Conservation (phyloP, 148 eudicot genomes). For the Camellia japonica region DNA sequence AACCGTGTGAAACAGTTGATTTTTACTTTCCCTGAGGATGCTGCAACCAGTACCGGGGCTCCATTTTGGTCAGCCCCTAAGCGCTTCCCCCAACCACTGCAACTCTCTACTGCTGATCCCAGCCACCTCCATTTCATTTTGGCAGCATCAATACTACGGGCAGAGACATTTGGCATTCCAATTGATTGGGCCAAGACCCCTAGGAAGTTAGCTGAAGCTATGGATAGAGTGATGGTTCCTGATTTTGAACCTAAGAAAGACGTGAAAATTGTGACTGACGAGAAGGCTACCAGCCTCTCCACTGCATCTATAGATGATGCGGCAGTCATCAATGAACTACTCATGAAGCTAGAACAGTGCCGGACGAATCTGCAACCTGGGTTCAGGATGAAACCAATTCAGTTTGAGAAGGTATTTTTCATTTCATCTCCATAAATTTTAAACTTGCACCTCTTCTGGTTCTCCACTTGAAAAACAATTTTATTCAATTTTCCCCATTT, state of each 20-base stretch:
- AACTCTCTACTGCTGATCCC: constrained; percentile 59
- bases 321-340: constrained; percentile 64
- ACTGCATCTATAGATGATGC: constrained; percentile 76
- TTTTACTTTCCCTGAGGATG: constrained; percentile 90
- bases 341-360: constrained; percentile 51
- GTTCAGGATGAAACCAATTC: constrained; percentile 87
- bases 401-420: constrained; percentile 79
- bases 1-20: constrained; percentile 83
- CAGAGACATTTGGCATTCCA: constrained; percentile 85
- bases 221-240: constrained; percentile 66
- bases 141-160: constrained; percentile 73
- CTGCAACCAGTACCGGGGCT: constrained; percentile 80
- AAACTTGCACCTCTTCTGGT: background rate
- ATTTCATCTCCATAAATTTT: background rate
- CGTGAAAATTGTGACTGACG: constrained; percentile 82
- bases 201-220: constrained; percentile 62
- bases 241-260: constrained; percentile 76
- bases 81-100: constrained; percentile 77
- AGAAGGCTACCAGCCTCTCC: constrained; percentile 69
- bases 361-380: constrained; percentile 43
- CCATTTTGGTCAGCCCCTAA: constrained; percentile 99
- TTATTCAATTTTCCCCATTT: background rate
- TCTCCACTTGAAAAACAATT: no score
- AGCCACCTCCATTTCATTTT: constrained; percentile 70
- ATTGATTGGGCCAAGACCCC: constrained; percentile 72